Conservation (phyloP, 345 rosid genomes). For the Eucalyptus marginata region DNA sequence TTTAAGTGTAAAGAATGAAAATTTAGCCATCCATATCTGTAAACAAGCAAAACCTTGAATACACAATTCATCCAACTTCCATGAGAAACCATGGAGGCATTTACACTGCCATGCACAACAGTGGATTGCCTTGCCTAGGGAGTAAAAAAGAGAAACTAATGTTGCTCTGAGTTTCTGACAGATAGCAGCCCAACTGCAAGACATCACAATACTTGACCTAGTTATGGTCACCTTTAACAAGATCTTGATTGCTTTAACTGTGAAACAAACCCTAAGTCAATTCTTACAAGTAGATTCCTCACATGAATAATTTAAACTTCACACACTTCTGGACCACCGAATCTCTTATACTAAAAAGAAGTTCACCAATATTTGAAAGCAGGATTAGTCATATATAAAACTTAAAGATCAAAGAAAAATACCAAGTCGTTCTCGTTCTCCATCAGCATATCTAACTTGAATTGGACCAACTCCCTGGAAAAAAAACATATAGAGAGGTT, state of each 20-base stretch:
- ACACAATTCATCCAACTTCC: background rate
- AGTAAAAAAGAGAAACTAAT: background rate
- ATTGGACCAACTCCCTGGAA: slow-evolving; percentile 88
- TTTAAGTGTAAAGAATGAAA: background rate
- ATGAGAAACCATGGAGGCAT: background rate
- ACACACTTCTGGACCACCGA: background rate
- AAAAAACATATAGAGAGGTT: slow-evolving; percentile 1
- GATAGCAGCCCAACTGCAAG: background rate
- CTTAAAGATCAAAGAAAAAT: slow-evolving; percentile 5
- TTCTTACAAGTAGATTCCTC: background rate
- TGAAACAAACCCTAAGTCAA: background rate
- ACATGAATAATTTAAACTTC: background rate
- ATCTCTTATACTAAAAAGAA: background rate
- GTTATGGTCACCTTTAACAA: background rate
- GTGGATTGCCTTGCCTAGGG: background rate
- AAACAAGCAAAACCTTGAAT: background rate
- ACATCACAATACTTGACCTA: background rate
- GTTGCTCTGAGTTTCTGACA: background rate
- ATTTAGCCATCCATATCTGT: background rate
- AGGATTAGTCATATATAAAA: background rate
- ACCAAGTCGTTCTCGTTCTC: slow-evolving; percentile 98
- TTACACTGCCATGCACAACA: background rate
- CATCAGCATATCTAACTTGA: slow-evolving; percentile 98
- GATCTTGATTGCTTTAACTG: background rate
- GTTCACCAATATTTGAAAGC: background rate